These are phyloP conservation scores for Papiliotrema flavescens DNA, from an alignment of 1,284 basidiomycete genomes.

Conservation along the genomic window DNA sequence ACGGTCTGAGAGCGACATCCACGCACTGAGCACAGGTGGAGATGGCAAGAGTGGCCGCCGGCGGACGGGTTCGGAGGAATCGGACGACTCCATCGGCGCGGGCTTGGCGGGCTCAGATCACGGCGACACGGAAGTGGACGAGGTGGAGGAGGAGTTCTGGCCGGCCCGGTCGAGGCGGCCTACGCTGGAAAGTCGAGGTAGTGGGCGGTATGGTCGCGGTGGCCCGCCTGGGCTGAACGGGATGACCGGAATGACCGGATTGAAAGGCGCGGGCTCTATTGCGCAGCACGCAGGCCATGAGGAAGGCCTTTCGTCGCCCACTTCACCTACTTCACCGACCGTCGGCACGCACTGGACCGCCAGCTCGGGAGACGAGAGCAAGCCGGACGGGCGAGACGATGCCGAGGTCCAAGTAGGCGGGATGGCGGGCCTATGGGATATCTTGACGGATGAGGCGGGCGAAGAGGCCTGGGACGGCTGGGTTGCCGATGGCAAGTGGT, in stretches of 20 bases:
- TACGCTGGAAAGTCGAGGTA: constrained; percentile 12
- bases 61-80: neutral
- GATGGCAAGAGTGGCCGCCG: neutral
- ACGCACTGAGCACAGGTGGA: neutral
- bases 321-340: neutral
- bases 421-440: constrained; percentile 31
- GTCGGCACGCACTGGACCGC: neutral
- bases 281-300: neutral
- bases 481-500: constrained; percentile 48
- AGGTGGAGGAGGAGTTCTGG: constrained; percentile 18
- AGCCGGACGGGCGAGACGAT: neutral
- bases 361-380: neutral
- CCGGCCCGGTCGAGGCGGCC: constrained; percentile 20
- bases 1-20: too few relatives aligned
- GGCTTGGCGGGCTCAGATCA: too few relatives aligned
- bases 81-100: neutral
- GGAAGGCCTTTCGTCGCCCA: neutral
- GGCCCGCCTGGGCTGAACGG: neutral
- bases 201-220: neutral
- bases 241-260: neutral
- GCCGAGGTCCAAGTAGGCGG: neutral
- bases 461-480: constrained; percentile 47
- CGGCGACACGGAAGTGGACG: neutral
- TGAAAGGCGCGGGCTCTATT: neutral
- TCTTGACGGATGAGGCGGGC: constrained; percentile 44